phyloP scores from a whole-genome alignment of 768 basidiomycete genomes.

The Phanerochaete carnosa region DNA sequence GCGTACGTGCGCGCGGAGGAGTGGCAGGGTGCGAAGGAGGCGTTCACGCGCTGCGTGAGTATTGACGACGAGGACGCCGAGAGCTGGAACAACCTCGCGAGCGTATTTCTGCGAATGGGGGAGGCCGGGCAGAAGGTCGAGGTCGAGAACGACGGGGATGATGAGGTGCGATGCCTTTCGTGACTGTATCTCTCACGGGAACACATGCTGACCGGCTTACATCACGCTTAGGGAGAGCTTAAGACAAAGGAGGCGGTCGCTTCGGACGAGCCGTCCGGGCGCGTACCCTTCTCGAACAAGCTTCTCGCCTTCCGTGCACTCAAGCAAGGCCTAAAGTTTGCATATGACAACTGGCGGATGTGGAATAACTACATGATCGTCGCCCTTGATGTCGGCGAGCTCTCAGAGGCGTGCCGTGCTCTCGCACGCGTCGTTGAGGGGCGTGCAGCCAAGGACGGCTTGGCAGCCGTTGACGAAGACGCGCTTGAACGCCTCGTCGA shows the following conservation, averaged over 20 bases:
- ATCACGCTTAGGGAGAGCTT: background rate
- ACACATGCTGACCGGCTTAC: background rate
- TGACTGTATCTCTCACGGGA: background rate
- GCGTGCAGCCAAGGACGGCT: slow-evolving; percentile 48
- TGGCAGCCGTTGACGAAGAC: slow-evolving; percentile 73
- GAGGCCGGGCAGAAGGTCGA: slow-evolving; percentile 31
- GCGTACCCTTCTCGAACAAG: slow-evolving; percentile 69
- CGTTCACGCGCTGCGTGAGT: slow-evolving; percentile 81
- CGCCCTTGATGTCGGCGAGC: slow-evolving; percentile 88
- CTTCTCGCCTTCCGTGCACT: slow-evolving; percentile 90
- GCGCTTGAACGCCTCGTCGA: slow-evolving; percentile 88
- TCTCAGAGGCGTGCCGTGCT: slow-evolving; percentile 84
- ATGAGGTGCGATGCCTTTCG: slow-evolving; percentile 12
- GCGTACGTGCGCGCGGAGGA: slow-evolving; percentile 77
- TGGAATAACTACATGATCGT: slow-evolving; percentile 98
- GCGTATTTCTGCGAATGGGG: slow-evolving; percentile 85
- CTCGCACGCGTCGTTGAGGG: slow-evolving; percentile 79
- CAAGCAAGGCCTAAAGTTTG: slow-evolving; percentile 80
- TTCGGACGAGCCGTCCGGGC: slow-evolving; percentile 20
- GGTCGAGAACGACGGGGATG: slow-evolving; percentile 28
- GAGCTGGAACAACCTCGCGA: slow-evolving; percentile 98
- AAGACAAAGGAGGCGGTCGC: slow-evolving; percentile 1
- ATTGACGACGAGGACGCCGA: slow-evolving; percentile 97
- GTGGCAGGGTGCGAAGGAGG: slow-evolving; percentile 81
- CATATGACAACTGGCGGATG: slow-evolving; percentile 95